These are phyloP conservation scores for Naganishia kalamii DNA, from an alignment of 768 basidiomycete species.

Conservation along the genomic window DNA sequence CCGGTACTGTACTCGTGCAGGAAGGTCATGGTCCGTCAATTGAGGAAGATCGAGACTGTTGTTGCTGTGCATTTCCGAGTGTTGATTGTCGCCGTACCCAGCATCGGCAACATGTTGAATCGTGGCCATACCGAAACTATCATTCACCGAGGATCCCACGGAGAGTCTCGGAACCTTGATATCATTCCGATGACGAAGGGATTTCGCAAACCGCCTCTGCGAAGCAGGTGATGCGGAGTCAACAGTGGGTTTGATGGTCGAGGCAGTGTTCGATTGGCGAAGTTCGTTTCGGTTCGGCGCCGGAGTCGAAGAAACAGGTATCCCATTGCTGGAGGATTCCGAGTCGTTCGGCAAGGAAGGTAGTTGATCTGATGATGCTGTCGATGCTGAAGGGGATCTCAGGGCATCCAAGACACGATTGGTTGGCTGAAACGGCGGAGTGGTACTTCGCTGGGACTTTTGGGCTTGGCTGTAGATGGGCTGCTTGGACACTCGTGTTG, in stretches of 20 bases:
- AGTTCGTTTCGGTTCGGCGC: not conserved
- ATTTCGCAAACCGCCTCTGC: not conserved
- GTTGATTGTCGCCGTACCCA: not conserved
- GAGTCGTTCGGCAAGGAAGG: not conserved
- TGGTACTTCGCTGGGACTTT: constrained; percentile 2
- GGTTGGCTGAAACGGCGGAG: constrained; percentile 3
- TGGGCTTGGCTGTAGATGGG: constrained; percentile 12
- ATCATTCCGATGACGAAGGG: not conserved
- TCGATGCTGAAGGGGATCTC: constrained; percentile 6
- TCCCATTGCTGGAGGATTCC: not conserved
- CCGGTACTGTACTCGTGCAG: not conserved
- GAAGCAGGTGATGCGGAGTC: not conserved
- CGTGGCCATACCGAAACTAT: constrained; percentile 2
- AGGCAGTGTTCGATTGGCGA: not conserved
- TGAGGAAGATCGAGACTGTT: constrained; percentile 11
- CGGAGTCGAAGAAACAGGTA: not conserved
- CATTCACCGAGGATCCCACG: constrained; percentile 1
- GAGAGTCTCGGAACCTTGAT: not conserved
- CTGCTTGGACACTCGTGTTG: not conserved
- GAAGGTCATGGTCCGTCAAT: not conserved
- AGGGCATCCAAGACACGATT: constrained; percentile 3
- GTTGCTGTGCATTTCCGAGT: not conserved
- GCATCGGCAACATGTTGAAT: not conserved
- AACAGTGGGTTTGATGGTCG: not conserved
- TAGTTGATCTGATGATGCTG: not conserved